Evolutionary conservation across 257 asterid species (phyloP), one percentile per base, ranked within the genome.

Genomic region (Nicotiana obtusifolia): DNA sequence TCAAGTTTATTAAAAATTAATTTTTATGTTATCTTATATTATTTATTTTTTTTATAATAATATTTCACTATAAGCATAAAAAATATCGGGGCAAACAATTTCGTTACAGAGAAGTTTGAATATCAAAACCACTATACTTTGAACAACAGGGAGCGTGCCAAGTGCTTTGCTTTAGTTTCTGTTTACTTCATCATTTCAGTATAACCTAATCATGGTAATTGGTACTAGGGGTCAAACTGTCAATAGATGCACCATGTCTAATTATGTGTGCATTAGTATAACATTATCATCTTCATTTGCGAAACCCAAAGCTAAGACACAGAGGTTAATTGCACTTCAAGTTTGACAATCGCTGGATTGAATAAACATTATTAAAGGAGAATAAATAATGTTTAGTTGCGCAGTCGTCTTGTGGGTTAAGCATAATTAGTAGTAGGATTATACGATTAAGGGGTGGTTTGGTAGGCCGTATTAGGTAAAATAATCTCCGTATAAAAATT

Each of bases 201-300:
- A 73, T 5, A 71, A 22, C 60, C 4, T 22, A 71, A 44, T 71
- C 78, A 41, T 44, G 24, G 61, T 56, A 47, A 73, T 22, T 24
- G 15, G 26, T 14, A 24, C 11, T 20, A 73, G 60, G 62, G 49
- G 79, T 73, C 33, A 47, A 11, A 14, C 14, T 7, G 41, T 13
- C 41, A 73, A 47, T 73, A 8, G 62, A 73, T 24, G 16, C 79
- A 73, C 44, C 62, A 33, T 47, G 41, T 24, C 52, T 73, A 73
- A 73, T 73, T 49, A 47, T 73, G 62, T 0, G 44, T 73, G 44
- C 52, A 73, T 49, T 73, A 73, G 41, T 47, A 73, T 73, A 73
- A n/a, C 44, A 73, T 73, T 73, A 73, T 73, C 37, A 44, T 73
- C 78, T 22, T 28, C 61, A 47, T 47, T 73, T 73, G 15, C 79